phyloP scores from a whole-genome alignment of 805 yeast genomes.

The Ogataea polymorpha region DNA sequence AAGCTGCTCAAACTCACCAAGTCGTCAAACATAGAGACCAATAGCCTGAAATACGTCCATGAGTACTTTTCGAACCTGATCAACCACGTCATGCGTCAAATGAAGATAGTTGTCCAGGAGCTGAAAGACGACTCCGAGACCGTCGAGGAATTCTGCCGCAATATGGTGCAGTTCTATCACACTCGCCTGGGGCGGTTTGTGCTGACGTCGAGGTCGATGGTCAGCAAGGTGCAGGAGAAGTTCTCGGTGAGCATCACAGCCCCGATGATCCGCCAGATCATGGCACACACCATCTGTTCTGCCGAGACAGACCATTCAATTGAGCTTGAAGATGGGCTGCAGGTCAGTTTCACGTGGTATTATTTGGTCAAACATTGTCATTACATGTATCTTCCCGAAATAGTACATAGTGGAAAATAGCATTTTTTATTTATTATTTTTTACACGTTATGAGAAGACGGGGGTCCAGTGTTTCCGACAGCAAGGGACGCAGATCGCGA shows the following conservation, averaged over 20 bases:
- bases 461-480: slow-evolving; percentile 23
- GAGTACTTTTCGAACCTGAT: background rate
- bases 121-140: background rate
- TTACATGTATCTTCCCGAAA: slow-evolving; percentile 9
- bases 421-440: slow-evolving; percentile 2
- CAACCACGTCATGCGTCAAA: background rate
- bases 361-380: background rate
- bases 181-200: background rate
- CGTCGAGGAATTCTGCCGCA: background rate
- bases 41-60: slow-evolving; percentile 7
- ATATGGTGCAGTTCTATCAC: background rate
- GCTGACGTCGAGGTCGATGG: background rate
- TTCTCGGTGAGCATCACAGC: background rate
- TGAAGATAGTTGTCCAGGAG: background rate
- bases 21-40: slow-evolving; percentile 20
- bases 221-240: background rate
- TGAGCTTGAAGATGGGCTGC: background rate
- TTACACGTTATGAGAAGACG: slow-evolving; percentile 22
- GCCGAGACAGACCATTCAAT: background rate
- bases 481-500: slow-evolving; percentile 37
- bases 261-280: background rate
- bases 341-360: slow-evolving; percentile 2
- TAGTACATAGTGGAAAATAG: background rate
- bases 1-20: slow-evolving; percentile 25
- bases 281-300: background rate